A percentile compares a stretch with the other conserved stretches of the same genome.
Evolutionary conservation across 352 stramenopile species (phyloP).

Genomic region (Pythium pectinolyticum): DNA sequence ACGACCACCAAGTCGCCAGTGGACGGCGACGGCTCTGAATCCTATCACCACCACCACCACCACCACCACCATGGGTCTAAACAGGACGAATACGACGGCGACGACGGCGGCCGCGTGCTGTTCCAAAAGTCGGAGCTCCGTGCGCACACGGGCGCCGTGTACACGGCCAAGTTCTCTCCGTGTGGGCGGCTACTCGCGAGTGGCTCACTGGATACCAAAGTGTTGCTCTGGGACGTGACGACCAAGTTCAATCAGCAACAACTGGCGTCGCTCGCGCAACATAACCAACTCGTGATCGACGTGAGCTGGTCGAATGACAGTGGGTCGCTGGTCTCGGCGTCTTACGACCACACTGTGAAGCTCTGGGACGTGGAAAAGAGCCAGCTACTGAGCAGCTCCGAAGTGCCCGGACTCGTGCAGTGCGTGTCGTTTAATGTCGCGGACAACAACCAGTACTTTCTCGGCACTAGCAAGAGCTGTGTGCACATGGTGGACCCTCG

Average conservation of each 20-base stretch:
- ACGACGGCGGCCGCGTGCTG: conserved; percentile 67
- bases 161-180: conserved; percentile 86
- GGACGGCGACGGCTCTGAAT: conserved; percentile 36
- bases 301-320: conserved; percentile 84
- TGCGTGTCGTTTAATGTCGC: conserved; percentile 82
- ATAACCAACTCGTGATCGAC: conserved; percentile 85
- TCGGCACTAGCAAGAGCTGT: conserved; percentile 79
- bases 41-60: too few species aligned
- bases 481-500: conserved; percentile 75
- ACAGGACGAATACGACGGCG: conserved; percentile 58
- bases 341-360: conserved; percentile 88
- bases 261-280: conserved; percentile 67
- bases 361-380: conserved; percentile 86
- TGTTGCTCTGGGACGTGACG: conserved; percentile 86
- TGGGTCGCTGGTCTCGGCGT: conserved; percentile 66
- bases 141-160: conserved; percentile 75
- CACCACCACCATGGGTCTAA: conserved; percentile 53
- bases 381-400: conserved; percentile 55
- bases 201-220: conserved; percentile 77
- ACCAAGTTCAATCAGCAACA: conserved; percentile 89
- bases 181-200: conserved; percentile 79
- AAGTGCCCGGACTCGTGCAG: conserved; percentile 80
- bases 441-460: conserved; percentile 81
- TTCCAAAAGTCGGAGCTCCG: conserved; percentile 83
- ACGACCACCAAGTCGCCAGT: conserved; percentile 39